Evolutionary conservation across 2,329 filamentous ascomycete species (phyloP), one percentile per base, ranked within the genome.

Genomic region (Dactylellina parvicollis): DNA sequence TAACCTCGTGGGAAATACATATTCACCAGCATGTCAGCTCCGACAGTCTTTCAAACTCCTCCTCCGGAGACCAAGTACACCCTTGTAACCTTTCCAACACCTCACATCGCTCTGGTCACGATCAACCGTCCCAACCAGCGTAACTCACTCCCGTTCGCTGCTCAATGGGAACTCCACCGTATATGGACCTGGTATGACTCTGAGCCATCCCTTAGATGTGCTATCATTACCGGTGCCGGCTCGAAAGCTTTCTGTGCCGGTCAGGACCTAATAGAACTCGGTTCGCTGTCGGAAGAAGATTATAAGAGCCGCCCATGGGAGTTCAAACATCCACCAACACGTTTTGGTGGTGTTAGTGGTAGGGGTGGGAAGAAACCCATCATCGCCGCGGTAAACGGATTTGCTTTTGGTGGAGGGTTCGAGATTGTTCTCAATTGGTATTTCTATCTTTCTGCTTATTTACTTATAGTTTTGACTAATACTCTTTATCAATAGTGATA

Each of bases 361-460:
- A 84, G 90, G 24, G 79, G 81, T 3, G 90, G 90, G 50, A 87
- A 87, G 80, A 94, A 94, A 78, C 91, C 91, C 4, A 84, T 94
- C 62, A 85, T 94, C 26, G 89, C 88, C 0, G 91, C 90, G 0
- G 89, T 93, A 18, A 91, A 92, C 78, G 91, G 91, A 4, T 82
- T 90, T 16, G 90, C 89, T 67, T 84, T 91, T 47, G 91, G 91
- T 34, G 91, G 90, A 59, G 91, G 90, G 1, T 88, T 90, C 80
- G 91, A 94, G 82, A 91, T 92, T 82, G 84, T 87, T 42, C 62
- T 30, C 4, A 75, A 73, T 20, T 73, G 66, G 56, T 62, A 73
- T 26, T 12, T 22, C 16, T 4, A 9, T 7, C n/a, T 20, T 4
- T 36, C 14, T 55, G 40, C 30, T 14, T 22, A 24, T 34, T 28